Evolutionary conservation across 164 flowering plant species (phyloP).

Genomic region (Litsea cubeba): DNA sequence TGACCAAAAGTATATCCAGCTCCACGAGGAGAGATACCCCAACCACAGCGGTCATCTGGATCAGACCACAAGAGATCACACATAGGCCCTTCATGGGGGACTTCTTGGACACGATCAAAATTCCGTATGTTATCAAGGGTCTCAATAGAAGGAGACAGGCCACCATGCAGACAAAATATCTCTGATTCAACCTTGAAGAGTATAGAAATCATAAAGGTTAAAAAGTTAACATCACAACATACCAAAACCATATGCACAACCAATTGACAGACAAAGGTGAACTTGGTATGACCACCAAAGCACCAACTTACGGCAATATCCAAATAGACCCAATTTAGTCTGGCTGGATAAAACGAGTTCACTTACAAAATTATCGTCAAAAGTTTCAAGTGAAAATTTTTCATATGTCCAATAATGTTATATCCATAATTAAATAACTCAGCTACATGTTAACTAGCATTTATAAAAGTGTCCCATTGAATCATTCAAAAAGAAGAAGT

Average conservation of each 20-base stretch:
- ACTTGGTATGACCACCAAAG: background rate
- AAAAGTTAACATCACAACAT: background rate
- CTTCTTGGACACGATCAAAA: slow-evolving; percentile 96
- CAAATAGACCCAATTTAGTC: background rate
- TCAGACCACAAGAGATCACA: slow-evolving; percentile 97
- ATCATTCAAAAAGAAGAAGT: no score
- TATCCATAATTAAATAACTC: no score
- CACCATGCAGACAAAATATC: slow-evolving; percentile 96
- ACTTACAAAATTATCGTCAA: no score
- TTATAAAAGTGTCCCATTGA: no score
- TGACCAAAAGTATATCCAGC: slow-evolving; percentile 96
- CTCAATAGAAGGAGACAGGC: slow-evolving; percentile 90
- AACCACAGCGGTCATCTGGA: slow-evolving; percentile 96
- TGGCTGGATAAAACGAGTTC: no score
- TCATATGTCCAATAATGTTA: no score
- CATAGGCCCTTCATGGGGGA: slow-evolving; percentile 96
- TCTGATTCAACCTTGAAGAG: slow-evolving; percentile 79
- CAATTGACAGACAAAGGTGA: background rate
- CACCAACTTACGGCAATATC: background rate
- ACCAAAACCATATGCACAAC: background rate
- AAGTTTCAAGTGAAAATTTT: no score
- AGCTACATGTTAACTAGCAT: no score
- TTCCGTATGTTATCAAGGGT: slow-evolving; percentile 88
- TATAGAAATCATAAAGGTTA: background rate
- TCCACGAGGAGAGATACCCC: slow-evolving; percentile 98